These are phyloP conservation scores for Aspergillus cejpii DNA, from an alignment of 2,329 filamentous ascomycete genomes.

Conservation along the genomic window DNA sequence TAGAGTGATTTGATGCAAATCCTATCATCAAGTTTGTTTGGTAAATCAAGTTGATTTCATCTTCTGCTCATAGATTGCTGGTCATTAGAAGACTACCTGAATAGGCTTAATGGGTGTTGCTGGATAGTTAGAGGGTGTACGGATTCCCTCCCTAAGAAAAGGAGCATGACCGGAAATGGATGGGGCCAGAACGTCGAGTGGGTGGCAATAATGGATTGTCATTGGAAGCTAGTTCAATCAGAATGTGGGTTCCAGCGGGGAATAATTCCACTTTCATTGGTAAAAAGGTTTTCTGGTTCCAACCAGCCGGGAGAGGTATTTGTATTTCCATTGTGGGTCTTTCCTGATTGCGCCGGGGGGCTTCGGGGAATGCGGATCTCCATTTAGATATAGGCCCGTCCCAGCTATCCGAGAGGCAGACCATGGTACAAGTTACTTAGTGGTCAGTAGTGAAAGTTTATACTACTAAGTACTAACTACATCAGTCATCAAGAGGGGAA, in stretches of 20 bases:
- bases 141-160: too few relatives aligned
- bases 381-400: conserved; percentile 20
- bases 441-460: conserved; percentile 1
- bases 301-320: too few relatives aligned
- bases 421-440: conserved; percentile 3
- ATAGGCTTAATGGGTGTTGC: too few relatives aligned
- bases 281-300: conserved; percentile 10
- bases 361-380: conserved; percentile 23
- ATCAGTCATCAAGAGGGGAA: neutral
- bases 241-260: too few relatives aligned
- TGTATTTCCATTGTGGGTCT: too few relatives aligned
- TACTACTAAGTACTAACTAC: neutral
- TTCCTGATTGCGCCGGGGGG: conserved; percentile 10
- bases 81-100: too few relatives aligned
- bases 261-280: neutral
- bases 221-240: neutral
- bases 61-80: too few relatives aligned
- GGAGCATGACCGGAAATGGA: conserved; percentile 6
- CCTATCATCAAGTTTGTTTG: too few relatives aligned
- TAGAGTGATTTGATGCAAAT: too few relatives aligned
- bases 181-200: neutral
- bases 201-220: neutral
- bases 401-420: conserved; percentile 14
- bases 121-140: too few relatives aligned
- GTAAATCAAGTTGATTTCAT: too few relatives aligned